Evolutionary conservation across 306 rosid species (phyloP).

Genomic region (Lotus japonicus): DNA sequence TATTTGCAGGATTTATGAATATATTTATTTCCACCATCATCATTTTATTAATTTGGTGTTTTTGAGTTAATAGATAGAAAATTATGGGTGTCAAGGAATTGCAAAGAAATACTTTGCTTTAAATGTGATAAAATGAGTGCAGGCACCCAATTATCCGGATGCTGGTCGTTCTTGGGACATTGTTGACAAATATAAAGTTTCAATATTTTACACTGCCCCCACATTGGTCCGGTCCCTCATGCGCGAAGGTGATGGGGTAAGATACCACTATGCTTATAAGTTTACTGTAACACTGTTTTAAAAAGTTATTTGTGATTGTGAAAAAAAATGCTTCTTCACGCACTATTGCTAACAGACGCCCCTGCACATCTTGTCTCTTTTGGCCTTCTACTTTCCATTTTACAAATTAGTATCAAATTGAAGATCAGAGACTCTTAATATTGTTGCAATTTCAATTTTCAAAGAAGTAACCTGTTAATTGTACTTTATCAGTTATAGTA

Average conservation of each 20-base stretch:
- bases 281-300: background rate
- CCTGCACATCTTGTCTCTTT: background rate
- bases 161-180: constrained; percentile 96
- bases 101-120: background rate
- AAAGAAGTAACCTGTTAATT: no score
- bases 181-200: constrained; percentile 89
- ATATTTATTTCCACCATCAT: background rate
- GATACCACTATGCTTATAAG: constrained; percentile 14
- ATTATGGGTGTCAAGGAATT: background rate
- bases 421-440: background rate
- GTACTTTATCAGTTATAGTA: no score
- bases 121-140: constrained; percentile 31
- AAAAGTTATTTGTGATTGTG: constrained; percentile 3
- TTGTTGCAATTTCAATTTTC: background rate
- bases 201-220: constrained; percentile 96
- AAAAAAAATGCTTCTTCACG: background rate
- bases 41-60: background rate
- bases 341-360: background rate
- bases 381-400: background rate
- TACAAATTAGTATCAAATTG: background rate
- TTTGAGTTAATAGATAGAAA: constrained; percentile 9
- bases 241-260: constrained; percentile 82
- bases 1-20: background rate
- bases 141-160: constrained; percentile 97
- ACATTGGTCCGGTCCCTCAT: constrained; percentile 98